Percentiles rank a stretch among this genome's conserved stretches.
These are phyloP conservation scores for Heterobasidion annosum DNA, from an alignment of 1,284 basidiomycete species.

Conservation along the genomic window DNA sequence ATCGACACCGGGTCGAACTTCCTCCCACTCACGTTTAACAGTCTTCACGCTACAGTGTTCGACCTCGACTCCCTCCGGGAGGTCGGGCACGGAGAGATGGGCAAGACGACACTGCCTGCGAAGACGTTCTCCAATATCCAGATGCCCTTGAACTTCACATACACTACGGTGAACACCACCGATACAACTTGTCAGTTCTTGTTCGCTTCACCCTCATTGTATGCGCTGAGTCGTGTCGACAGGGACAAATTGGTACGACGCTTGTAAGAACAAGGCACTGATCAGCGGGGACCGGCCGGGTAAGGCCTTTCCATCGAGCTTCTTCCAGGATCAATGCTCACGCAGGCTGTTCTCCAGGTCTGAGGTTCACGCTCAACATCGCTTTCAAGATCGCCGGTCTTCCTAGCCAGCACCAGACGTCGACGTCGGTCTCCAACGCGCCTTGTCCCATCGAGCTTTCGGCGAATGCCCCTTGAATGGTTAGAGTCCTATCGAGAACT, in stretches of 20 bases:
- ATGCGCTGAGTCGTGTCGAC: neutral
- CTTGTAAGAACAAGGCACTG: conserved; percentile 56
- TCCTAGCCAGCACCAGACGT: conserved; percentile 38
- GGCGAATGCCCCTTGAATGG: conserved; percentile 32
- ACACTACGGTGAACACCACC: conserved; percentile 69
- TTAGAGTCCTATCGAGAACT: neutral
- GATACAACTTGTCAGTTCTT: conserved; percentile 68
- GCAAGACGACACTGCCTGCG: conserved; percentile 49
- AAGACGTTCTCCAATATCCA: conserved; percentile 51
- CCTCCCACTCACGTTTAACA: conserved; percentile 65
- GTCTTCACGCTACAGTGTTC: conserved; percentile 54
- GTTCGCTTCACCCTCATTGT: neutral
- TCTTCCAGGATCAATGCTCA: neutral
- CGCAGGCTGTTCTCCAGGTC: conserved; percentile 29
- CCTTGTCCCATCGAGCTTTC: conserved; percentile 73
- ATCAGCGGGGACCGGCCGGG: conserved; percentile 51
- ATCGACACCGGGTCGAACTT: conserved; percentile 66
- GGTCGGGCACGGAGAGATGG: conserved; percentile 59
- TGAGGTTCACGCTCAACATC: conserved; percentile 62
- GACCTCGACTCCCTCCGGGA: conserved; percentile 54
- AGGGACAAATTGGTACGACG: conserved; percentile 77
- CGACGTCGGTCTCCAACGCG: conserved; percentile 53
- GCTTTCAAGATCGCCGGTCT: conserved; percentile 68
- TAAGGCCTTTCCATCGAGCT: conserved; percentile 16
- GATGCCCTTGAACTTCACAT: conserved; percentile 75